A percentile compares a stretch with the other conserved stretches of the same genome.
Evolutionary conservation across 768 basidiomycete species (phyloP).

Genomic region (Trametes maxima): DNA sequence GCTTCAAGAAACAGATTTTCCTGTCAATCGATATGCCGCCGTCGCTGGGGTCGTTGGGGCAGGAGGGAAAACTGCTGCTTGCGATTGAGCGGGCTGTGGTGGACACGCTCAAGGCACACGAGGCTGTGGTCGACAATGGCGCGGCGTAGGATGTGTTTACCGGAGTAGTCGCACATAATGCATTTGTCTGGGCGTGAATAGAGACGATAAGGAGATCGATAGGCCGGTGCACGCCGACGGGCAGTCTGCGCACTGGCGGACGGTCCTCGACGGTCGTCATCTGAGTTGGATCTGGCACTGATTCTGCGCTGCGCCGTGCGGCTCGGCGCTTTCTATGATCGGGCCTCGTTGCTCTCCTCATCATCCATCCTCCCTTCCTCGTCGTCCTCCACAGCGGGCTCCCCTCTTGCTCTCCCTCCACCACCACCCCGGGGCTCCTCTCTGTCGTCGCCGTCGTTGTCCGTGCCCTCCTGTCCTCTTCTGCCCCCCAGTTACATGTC

Average conservation of each 20-base stretch:
- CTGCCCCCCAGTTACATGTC: slow-evolving; percentile 50
- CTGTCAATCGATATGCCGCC: slow-evolving; percentile 64
- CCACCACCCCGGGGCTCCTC: slow-evolving; percentile 13
- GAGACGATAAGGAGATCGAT: slow-evolving; percentile 14
- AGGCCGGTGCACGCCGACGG: neutral
- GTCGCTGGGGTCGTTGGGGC: slow-evolving; percentile 43
- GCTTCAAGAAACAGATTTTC: slow-evolving; percentile 70
- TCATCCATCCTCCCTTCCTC: slow-evolving; percentile 23
- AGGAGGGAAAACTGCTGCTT: slow-evolving; percentile 50
- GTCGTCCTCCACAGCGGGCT: slow-evolving; percentile 23
- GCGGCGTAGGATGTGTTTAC: neutral
- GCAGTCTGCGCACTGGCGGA: neutral
- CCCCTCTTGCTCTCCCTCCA: slow-evolving; percentile 15
- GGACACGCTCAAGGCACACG: slow-evolving; percentile 40
- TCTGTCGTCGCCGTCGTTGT: slow-evolving; percentile 1
- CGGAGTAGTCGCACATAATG: neutral
- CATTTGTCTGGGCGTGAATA: neutral
- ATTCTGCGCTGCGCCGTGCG: slow-evolving; percentile 20
- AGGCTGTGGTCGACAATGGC: slow-evolving; percentile 19
- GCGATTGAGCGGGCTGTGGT: slow-evolving; percentile 67
- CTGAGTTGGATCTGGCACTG: slow-evolving; percentile 20
- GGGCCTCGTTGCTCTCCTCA: slow-evolving; percentile 23
- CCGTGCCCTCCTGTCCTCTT: neutral
- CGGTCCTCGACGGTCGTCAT: neutral
- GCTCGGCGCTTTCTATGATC: slow-evolving; percentile 29